phyloP scores from a whole-genome alignment of 345 rosid species.

The Eucalyptus sideroxylon region DNA sequence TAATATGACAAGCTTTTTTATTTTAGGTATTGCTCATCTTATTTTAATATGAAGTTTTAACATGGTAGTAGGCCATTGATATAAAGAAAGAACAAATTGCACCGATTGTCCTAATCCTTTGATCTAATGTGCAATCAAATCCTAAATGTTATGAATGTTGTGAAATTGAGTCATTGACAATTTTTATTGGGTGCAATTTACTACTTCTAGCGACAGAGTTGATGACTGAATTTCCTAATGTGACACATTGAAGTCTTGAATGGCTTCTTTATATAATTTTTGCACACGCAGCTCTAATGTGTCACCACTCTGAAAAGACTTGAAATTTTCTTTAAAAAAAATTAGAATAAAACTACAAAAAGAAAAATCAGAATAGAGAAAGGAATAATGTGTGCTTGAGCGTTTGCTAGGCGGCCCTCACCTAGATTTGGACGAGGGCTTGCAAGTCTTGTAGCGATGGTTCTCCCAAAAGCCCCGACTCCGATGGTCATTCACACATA shows the following conservation, averaged over 20 bases:
- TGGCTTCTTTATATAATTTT: neutral
- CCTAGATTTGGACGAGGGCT: neutral
- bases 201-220: neutral
- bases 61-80: neutral
- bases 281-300: neutral
- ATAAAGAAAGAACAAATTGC: neutral
- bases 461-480: neutral
- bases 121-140: neutral
- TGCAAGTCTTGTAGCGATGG: neutral
- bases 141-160: neutral
- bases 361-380: neutral
- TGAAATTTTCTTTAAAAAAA: neutral
- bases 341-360: neutral
- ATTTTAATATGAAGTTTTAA: neutral
- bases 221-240: neutral
- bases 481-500: neutral
- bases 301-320: neutral
- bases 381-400: neutral
- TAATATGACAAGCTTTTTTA: neutral
- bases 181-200: neutral
- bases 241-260: neutral
- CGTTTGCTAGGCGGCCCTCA: neutral
- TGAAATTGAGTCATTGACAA: neutral
- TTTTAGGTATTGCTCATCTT: neutral
- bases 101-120: neutral